Conservation (phyloP, 805 yeast genomes). For the Myxozyma vanderwaltii region DNA sequence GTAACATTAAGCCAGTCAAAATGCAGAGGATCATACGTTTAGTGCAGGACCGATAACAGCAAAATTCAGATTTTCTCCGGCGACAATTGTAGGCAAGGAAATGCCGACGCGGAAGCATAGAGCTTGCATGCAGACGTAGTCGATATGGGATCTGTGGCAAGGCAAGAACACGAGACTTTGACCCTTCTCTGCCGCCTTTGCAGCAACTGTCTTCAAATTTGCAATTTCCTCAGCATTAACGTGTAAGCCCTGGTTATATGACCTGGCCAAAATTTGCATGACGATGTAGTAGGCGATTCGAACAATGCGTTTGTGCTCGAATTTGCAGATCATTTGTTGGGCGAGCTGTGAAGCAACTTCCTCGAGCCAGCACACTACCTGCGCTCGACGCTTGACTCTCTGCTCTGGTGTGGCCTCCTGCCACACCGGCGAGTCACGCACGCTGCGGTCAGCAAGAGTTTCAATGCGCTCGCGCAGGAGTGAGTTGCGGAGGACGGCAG, state of each 20-base stretch:
- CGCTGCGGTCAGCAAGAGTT: conserved; percentile 40
- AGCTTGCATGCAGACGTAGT: conserved; percentile 60
- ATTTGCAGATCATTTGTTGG: conserved; percentile 42
- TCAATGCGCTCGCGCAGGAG: conserved; percentile 40
- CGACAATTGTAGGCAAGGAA: conserved; percentile 59
- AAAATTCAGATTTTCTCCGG: conserved; percentile 67
- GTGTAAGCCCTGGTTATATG: conserved; percentile 49
- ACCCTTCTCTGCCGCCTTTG: conserved; percentile 41
- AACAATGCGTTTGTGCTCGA: conserved; percentile 39
- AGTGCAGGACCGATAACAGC: conserved; percentile 56
- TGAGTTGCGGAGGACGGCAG: conserved; percentile 40
- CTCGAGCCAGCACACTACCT: conserved; percentile 40
- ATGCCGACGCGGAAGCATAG: conserved; percentile 56
- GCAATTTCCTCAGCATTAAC: conserved; percentile 43
- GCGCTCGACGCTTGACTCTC: conserved; percentile 37
- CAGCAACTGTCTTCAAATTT: conserved; percentile 42
- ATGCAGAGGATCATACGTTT: conserved; percentile 41
- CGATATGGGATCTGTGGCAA: conserved; percentile 64
- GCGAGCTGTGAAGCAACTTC: conserved; percentile 40
- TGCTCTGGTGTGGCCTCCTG: conserved; percentile 32
- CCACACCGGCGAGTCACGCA: conserved; percentile 40
- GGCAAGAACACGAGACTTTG: conserved; percentile 53
- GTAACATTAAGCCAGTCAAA: neutral
- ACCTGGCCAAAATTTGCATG: conserved; percentile 45
- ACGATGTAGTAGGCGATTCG: conserved; percentile 43